phyloP scores from a whole-genome alignment of 2,329 filamentous ascomycete species.

The Nannizziopsis barbatae region DNA sequence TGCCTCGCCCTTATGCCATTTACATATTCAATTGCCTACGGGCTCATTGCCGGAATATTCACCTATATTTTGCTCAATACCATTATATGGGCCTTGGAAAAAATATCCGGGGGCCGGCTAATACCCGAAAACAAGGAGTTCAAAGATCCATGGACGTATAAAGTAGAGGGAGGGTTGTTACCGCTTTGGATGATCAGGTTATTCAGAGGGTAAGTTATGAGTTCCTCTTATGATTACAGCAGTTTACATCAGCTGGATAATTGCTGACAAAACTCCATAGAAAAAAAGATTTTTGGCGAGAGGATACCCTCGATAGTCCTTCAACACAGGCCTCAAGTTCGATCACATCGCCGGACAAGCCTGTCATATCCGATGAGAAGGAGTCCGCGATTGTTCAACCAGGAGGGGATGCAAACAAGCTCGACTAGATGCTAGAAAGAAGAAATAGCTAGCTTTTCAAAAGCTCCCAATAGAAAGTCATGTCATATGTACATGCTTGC shows the following conservation, averaged over 20 bases:
- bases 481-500: too few species aligned
- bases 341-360: neutral
- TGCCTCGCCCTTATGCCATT: slow-evolving; percentile 81
- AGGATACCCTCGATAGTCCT: slow-evolving; percentile 22
- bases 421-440: too few species aligned
- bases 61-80: slow-evolving; percentile 68
- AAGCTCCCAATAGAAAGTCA: too few species aligned
- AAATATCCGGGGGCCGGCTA: slow-evolving; percentile 55
- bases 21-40: slow-evolving; percentile 79
- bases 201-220: slow-evolving; percentile 36
- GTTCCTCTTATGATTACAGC: neutral
- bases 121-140: slow-evolving; percentile 62
- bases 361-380: slow-evolving; percentile 4
- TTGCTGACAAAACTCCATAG: slow-evolving; percentile 10
- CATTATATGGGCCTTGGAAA: slow-evolving; percentile 56
- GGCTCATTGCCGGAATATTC: slow-evolving; percentile 68
- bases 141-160: slow-evolving; percentile 72
- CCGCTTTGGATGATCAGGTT: slow-evolving; percentile 62
- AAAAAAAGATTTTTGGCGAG: slow-evolving; percentile 63
- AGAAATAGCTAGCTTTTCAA: neutral
- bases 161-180: slow-evolving; percentile 60
- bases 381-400: neutral
- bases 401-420: too few species aligned
- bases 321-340: slow-evolving; percentile 1
- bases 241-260: neutral